Percentiles rank a stretch among this genome's conserved stretches.
Evolutionary conservation across 1,284 basidiomycete genomes (phyloP).

Genomic region (Sanghuangporus baumii): DNA sequence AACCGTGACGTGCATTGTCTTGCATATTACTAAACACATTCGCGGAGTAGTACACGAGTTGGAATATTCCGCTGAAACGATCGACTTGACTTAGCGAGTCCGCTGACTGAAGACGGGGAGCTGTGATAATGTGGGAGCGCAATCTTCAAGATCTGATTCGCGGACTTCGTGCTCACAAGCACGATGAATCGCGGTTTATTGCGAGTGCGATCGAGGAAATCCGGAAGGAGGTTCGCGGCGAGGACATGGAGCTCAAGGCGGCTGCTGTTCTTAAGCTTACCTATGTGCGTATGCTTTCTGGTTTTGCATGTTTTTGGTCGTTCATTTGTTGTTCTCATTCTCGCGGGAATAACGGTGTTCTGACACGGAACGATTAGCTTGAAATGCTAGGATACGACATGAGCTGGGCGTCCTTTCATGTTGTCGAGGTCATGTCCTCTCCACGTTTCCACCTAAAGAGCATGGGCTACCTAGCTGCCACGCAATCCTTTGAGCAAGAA

Average conservation of each 20-base stretch:
- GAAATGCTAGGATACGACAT: slow-evolving; percentile 93
- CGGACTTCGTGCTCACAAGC: slow-evolving; percentile 82
- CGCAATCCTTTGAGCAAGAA: slow-evolving; percentile 88
- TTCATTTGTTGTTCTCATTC: neutral
- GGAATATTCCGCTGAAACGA: neutral
- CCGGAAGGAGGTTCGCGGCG: slow-evolving; percentile 82
- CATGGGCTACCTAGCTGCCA: slow-evolving; percentile 93
- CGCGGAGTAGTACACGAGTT: neutral
- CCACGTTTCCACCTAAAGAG: slow-evolving; percentile 88
- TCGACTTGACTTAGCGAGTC: neutral
- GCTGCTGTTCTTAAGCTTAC: slow-evolving; percentile 94
- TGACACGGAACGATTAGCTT: slow-evolving; percentile 43
- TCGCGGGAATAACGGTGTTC: neutral
- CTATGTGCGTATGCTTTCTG: slow-evolving; percentile 63
- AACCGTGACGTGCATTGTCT: neutral
- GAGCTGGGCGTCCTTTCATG: slow-evolving; percentile 89
- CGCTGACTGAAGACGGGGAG: neutral
- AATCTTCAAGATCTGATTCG: slow-evolving; percentile 90
- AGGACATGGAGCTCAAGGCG: slow-evolving; percentile 97
- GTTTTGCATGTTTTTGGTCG: neutral
- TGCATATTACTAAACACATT: neutral
- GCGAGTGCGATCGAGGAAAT: slow-evolving; percentile 84
- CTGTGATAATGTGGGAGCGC: slow-evolving; percentile 79
- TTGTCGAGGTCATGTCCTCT: slow-evolving; percentile 98
- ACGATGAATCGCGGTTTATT: slow-evolving; percentile 79